Conservation (phyloP, 306 rosid genomes). For the Prunus mume region DNA sequence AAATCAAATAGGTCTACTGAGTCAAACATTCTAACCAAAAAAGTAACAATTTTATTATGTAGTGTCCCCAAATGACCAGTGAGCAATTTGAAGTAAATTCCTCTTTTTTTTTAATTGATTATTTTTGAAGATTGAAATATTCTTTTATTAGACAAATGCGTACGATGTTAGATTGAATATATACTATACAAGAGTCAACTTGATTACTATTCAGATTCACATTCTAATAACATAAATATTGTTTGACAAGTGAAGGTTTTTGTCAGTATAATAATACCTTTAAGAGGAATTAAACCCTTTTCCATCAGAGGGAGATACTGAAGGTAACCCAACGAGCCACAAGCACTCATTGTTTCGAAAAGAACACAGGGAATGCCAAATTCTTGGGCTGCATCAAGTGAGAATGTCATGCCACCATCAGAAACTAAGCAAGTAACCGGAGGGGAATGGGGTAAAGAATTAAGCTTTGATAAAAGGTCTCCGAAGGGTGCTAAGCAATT, state of each 20-base stretch:
- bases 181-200: too few species aligned
- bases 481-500: conserved; percentile 15
- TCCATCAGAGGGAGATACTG: conserved; percentile 23
- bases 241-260: too few species aligned
- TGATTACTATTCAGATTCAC: too few species aligned
- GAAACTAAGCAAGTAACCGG: conserved; percentile 33
- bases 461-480: conserved; percentile 21
- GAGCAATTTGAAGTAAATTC: too few species aligned
- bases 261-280: conserved; percentile 20
- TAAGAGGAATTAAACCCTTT: conserved; percentile 25
- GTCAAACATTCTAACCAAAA: background rate
- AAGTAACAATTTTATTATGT: background rate
- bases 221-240: too few species aligned
- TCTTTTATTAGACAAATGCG: too few species aligned
- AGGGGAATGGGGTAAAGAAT: conserved; percentile 5
- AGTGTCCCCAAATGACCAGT: too few species aligned
- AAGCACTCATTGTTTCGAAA: conserved; percentile 32
- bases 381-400: conserved; percentile 32
- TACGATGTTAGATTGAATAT: too few species aligned
- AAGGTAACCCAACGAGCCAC: conserved; percentile 27
- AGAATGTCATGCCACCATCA: conserved; percentile 34
- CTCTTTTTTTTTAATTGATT: background rate
- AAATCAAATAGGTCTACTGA: background rate
- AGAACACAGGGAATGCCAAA: conserved; percentile 31
- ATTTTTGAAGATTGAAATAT: too few species aligned